phyloP scores from a whole-genome alignment of 352 stramenopile species.

The Phytophthora capsici region DNA sequence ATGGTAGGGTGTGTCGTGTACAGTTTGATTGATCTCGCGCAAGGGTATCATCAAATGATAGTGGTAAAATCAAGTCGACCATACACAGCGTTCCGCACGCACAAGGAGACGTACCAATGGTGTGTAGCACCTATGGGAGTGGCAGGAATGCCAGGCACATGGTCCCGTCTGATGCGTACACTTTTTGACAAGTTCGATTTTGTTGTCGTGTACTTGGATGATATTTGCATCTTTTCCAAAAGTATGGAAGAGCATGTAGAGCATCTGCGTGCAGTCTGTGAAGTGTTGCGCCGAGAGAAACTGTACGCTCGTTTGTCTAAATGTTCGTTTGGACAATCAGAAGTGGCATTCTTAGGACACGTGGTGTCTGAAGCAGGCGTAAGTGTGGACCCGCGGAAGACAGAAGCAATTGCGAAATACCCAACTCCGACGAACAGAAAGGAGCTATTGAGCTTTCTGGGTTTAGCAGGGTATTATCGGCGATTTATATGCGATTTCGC shows the following conservation, averaged over 20 bases:
- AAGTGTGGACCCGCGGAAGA: slow-evolving; percentile 29
- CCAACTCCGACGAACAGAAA: slow-evolving; percentile 24
- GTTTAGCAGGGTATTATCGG: slow-evolving; percentile 33
- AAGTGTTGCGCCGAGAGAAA: slow-evolving; percentile 28
- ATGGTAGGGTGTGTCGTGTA: slow-evolving; percentile 24
- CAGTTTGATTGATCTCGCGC: slow-evolving; percentile 28
- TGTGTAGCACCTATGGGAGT: slow-evolving; percentile 52
- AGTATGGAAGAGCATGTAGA: slow-evolving; percentile 23
- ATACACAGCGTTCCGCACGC: slow-evolving; percentile 46
- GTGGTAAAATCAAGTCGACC: slow-evolving; percentile 5
- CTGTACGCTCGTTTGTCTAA: slow-evolving; percentile 32
- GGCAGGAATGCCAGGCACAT: slow-evolving; percentile 43
- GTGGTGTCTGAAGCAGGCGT: slow-evolving; percentile 24
- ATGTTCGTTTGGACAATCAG: slow-evolving; percentile 26
- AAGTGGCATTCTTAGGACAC: slow-evolving; percentile 39
- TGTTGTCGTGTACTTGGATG: slow-evolving; percentile 45
- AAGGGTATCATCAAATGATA: slow-evolving; percentile 46
- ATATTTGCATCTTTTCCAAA: slow-evolving; percentile 37
- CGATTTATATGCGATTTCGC: no score
- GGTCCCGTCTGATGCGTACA: slow-evolving; percentile 40
- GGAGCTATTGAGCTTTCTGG: slow-evolving; percentile 37
- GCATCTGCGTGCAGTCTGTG: slow-evolving; percentile 31
- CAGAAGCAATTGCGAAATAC: slow-evolving; percentile 24
- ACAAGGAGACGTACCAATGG: slow-evolving; percentile 50
- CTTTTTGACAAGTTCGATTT: slow-evolving; percentile 39